Conservation (phyloP, 306 rosid species). For the Cicer chorassanicum region DNA sequence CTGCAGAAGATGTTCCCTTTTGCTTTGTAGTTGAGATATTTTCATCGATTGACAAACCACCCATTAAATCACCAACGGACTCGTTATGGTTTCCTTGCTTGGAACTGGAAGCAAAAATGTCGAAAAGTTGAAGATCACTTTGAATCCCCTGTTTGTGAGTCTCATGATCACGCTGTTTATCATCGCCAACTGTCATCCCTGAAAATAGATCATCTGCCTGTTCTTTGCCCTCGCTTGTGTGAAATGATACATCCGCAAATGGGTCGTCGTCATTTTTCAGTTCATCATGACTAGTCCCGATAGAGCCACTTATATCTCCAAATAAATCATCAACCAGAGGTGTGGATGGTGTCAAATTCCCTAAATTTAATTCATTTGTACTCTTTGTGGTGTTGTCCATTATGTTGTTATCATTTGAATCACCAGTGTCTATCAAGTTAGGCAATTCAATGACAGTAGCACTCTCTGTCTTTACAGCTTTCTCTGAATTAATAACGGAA, state of each 20-base stretch:
- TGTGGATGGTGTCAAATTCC: constrained; percentile 55
- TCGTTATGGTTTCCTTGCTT: constrained; percentile 56
- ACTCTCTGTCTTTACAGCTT: constrained; percentile 52
- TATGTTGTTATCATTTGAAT: constrained; percentile 56
- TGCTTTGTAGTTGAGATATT: constrained; percentile 55
- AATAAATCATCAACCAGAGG: constrained; percentile 85
- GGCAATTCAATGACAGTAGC: constrained; percentile 65
- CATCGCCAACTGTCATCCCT: constrained; percentile 73
- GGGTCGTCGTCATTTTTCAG: constrained; percentile 79
- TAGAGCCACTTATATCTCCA: constrained; percentile 66
- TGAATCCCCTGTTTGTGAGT: constrained; percentile 49
- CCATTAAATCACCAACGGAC: constrained; percentile 65
- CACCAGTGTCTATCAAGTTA: constrained; percentile 83
- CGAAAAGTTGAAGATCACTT: constrained; percentile 63
- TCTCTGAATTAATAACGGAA: constrained; percentile 56
- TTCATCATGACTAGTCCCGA: constrained; percentile 51
- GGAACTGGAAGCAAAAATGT: constrained; percentile 69
- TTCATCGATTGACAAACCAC: constrained; percentile 67
- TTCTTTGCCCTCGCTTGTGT: constrained; percentile 62
- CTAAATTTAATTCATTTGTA: constrained; percentile 51
- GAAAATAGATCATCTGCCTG: constrained; percentile 77
- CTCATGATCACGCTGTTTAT: constrained; percentile 53
- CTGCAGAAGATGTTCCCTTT: constrained; percentile 54
- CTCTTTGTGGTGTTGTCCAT: constrained; percentile 46
- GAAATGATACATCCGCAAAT: constrained; percentile 92